Evolutionary conservation across 2,329 filamentous ascomycete genomes (phyloP).

Genomic region (Kalaharituber pfeilii): DNA sequence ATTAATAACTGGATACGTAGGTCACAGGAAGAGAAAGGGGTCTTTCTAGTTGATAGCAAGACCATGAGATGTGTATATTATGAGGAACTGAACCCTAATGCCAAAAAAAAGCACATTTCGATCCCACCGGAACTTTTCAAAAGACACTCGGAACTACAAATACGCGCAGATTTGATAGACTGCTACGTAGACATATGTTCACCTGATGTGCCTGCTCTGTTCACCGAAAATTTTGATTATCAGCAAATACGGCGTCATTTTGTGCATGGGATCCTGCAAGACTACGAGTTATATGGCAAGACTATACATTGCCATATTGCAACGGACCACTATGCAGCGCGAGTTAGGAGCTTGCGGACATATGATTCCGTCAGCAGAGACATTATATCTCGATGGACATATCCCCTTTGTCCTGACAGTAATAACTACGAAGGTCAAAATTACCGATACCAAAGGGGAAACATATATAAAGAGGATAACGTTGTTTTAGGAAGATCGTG

Average conservation of each 20-base stretch:
- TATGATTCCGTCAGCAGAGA: conserved; percentile 83
- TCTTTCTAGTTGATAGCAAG: conserved; percentile 71
- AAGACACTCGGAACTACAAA: conserved; percentile 55
- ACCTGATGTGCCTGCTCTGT: conserved; percentile 80
- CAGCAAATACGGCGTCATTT: conserved; percentile 78
- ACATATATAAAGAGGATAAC: conserved; percentile 60
- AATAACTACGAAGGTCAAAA: conserved; percentile 64
- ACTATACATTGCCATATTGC: conserved; percentile 73
- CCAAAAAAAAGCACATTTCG: conserved; percentile 46
- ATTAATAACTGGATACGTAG: conserved; percentile 4
- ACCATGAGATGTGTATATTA: conserved; percentile 79
- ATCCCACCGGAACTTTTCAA: conserved; percentile 68
- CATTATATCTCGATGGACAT: conserved; percentile 71
- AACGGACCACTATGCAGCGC: conserved; percentile 64
- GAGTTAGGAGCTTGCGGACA: conserved; percentile 68
- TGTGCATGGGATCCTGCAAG: conserved; percentile 79
- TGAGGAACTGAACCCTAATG: conserved; percentile 64
- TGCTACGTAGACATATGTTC: conserved; percentile 95
- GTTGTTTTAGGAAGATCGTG: conserved; percentile 59
- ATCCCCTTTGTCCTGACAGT: conserved; percentile 74
- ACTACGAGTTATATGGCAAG: conserved; percentile 92
- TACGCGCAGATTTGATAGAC: conserved; percentile 78
- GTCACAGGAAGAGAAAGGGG: conserved; percentile 28
- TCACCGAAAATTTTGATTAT: conserved; percentile 97
- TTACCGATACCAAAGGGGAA: conserved; percentile 52